These are phyloP conservation scores for Heliamphora pulchella DNA, from an alignment of 179 eudicot genomes.

Conservation along the genomic window DNA sequence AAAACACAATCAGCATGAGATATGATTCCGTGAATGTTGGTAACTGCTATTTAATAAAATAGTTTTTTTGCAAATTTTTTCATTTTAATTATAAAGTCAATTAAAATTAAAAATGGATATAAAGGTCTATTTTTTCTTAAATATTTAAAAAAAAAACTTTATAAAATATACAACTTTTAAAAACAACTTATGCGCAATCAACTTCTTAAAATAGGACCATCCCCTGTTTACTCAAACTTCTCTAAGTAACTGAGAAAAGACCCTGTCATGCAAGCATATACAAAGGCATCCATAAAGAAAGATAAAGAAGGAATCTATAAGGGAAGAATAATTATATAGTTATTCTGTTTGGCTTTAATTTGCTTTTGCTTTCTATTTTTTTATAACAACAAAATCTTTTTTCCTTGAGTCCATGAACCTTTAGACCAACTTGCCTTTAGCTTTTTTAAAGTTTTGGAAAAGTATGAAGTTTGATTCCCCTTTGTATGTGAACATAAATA, in stretches of 20 bases:
- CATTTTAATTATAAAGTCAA: no score
- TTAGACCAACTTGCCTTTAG: constrained; percentile 21
- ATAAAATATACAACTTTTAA: no score
- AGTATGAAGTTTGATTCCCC: constrained; percentile 12
- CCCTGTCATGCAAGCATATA: constrained; percentile 9
- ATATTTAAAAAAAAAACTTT: no score
- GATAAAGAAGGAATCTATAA: neutral
- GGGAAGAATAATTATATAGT: neutral
- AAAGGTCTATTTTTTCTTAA: no score
- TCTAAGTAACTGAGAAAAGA: neutral
- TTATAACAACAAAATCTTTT: constrained; percentile 18
- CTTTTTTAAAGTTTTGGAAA: constrained; percentile 25
- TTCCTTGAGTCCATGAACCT: neutral
- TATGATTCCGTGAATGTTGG: no score
- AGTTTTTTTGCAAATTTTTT: no score
- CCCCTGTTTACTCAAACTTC: no score
- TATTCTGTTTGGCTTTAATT: constrained; percentile 17
- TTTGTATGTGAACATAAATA: neutral
- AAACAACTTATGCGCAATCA: no score
- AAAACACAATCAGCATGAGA: no score
- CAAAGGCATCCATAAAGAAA: constrained; percentile 1
- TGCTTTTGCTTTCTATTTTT: constrained; percentile 23
- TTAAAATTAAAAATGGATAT: no score
- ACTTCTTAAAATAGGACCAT: no score
- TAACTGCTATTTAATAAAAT: no score